Evolutionary conservation across 176 grass and related monocot species (phyloP).

Genomic region (Zoysia pacifica): DNA sequence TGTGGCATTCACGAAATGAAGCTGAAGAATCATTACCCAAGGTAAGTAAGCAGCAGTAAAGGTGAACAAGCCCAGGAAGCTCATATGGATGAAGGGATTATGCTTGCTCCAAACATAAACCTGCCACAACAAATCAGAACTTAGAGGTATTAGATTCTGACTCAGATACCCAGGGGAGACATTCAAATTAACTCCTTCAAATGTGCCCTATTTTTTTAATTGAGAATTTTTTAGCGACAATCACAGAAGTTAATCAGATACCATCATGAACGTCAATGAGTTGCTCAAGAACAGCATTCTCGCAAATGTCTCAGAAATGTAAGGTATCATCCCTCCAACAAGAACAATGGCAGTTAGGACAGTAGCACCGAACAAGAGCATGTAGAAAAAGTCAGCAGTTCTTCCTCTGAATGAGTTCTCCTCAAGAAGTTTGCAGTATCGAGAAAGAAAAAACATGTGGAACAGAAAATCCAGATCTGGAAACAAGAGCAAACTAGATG

Average conservation of each 20-base stretch:
- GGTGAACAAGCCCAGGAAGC: conserved; percentile 95
- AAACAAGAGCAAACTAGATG: conserved; percentile 20
- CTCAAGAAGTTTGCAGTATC: conserved; percentile 98
- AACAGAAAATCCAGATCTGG: conserved; percentile 99
- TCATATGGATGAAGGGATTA: conserved; percentile 98
- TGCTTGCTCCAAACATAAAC: conserved; percentile 99
- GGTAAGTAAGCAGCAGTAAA: conserved; percentile 97
- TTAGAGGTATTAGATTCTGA: conserved; percentile 19
- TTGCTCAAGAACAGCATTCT: conserved; percentile 97
- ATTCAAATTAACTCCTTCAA: background rate
- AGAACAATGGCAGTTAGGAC: conserved; percentile 87
- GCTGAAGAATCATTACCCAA: conserved; percentile 58
- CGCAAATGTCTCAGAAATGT: conserved; percentile 86
- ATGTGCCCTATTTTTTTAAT: background rate
- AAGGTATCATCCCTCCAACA: conserved; percentile 96
- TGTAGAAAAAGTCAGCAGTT: conserved; percentile 97
- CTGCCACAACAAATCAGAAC: conserved; percentile 46
- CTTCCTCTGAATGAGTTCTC: conserved; percentile 98
- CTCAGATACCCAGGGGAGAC: background rate
- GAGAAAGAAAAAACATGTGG: conserved; percentile 98
- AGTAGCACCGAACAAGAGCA: conserved; percentile 97
- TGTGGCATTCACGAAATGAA: background rate
- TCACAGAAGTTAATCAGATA: conserved; percentile 31
- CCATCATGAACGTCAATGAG: conserved; percentile 99
- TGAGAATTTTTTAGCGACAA: background rate